Evolutionary conservation across 2,329 filamentous ascomycete genomes (phyloP).

Genomic region (Harringtonia aguacate): DNA sequence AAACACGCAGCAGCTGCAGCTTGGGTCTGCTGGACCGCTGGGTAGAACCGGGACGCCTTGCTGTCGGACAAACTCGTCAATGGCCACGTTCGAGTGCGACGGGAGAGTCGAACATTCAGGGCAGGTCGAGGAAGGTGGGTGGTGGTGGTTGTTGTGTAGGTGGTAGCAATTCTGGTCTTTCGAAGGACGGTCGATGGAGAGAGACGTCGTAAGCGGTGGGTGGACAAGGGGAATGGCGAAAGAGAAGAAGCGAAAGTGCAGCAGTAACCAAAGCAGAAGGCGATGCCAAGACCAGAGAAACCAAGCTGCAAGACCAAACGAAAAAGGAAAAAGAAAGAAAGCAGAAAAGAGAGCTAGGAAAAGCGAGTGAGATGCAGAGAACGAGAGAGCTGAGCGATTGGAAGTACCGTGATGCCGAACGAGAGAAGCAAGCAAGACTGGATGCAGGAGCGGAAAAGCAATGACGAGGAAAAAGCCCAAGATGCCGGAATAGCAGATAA

Average conservation of each 20-base stretch:
- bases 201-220: not conserved
- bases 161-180: too few relatives aligned
- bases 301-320: not conserved
- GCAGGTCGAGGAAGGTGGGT: not conserved
- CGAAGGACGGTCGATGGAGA: too few relatives aligned
- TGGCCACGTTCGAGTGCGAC: conserved; percentile 6
- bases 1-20: conserved; percentile 5
- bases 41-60: not conserved
- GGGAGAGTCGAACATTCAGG: conserved; percentile 4
- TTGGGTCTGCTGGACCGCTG: too few relatives aligned
- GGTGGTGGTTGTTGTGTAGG: too few relatives aligned
- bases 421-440: not conserved
- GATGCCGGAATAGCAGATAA: not conserved
- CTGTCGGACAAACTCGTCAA: conserved; percentile 7
- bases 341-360: not conserved
- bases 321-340: not conserved
- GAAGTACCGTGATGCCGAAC: not conserved
- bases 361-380: not conserved
- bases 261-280: not conserved
- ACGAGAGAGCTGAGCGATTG: not conserved
- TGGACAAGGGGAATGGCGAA: not conserved
- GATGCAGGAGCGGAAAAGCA: not conserved
- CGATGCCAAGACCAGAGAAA: too few relatives aligned
- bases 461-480: not conserved
- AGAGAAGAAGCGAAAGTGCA: conserved; percentile 5